These are phyloP conservation scores for Alternaria sp. DNA, from an alignment of 2,329 filamentous ascomycete genomes.

Conservation along the genomic window DNA sequence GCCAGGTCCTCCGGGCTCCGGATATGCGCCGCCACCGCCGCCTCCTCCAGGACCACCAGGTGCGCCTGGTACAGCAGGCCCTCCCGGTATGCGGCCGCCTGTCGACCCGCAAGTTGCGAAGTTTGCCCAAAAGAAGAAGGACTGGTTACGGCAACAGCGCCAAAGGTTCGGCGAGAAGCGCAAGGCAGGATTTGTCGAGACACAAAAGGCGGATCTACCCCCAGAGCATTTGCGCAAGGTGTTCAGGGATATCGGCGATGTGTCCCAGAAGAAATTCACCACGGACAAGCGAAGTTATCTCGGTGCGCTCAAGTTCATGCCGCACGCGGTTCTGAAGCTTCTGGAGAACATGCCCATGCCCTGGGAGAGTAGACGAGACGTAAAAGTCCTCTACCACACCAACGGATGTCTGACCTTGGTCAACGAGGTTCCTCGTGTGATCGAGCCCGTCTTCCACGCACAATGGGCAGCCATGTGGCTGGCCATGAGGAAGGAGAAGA, in stretches of 20 bases:
- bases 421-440: conserved; percentile 94
- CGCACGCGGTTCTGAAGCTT: conserved; percentile 94
- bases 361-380: conserved; percentile 94
- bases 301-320: conserved; percentile 98
- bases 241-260: conserved; percentile 97
- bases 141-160: conserved; percentile 92
- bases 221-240: conserved; percentile 98
- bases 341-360: conserved; percentile 99
- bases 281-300: conserved; percentile 98
- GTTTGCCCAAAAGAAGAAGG: conserved; percentile 98
- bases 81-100: conserved; percentile 76
- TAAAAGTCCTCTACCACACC: conserved; percentile 97
- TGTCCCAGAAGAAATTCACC: conserved; percentile 99
- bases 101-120: conserved; percentile 87
- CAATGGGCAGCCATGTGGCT: conserved; percentile 99
- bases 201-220: conserved; percentile 98
- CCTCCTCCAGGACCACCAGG: conserved; percentile 55
- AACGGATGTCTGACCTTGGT: conserved; percentile 97
- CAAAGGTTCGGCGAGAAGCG: conserved; percentile 97
- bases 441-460: conserved; percentile 96
- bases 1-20: conserved; percentile 34
- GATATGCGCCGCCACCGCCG: conserved; percentile 64
- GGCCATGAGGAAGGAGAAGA: conserved; percentile 97
- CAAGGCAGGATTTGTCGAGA: conserved; percentile 95
- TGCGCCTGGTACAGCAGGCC: conserved; percentile 56